Evolutionary conservation across 345 rosid genomes (phyloP).

Genomic region (Balakata baccata): DNA sequence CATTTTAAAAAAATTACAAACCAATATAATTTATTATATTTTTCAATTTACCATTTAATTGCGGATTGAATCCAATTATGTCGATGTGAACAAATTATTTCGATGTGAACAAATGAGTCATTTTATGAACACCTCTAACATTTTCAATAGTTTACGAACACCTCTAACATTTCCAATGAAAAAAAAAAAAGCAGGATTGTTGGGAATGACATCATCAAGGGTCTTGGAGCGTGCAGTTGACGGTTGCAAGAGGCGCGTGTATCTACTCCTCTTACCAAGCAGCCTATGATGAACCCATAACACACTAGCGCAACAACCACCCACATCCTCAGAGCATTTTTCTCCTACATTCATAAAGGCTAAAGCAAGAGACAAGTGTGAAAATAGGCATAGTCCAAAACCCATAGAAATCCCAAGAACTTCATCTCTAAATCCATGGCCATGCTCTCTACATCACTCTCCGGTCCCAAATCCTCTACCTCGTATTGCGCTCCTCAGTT

Average conservation of each 20-base stretch:
- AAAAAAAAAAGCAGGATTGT: no score
- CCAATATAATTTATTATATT: no score
- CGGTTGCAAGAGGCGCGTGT: slow-evolving; percentile 17
- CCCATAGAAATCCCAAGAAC: not conserved
- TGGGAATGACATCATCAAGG: no score
- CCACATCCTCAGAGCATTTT: slow-evolving; percentile 4
- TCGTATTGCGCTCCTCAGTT: slow-evolving; percentile 36
- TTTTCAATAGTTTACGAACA: no score
- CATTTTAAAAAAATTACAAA: no score
- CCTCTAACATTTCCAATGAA: no score
- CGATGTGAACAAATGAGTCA: no score
- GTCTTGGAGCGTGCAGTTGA: not conserved
- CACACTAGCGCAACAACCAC: not conserved
- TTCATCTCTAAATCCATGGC: slow-evolving; percentile 37
- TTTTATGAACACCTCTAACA: no score
- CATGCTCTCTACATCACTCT: slow-evolving; percentile 49
- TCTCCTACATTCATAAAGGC: not conserved
- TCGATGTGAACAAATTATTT: no score
- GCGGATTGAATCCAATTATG: no score
- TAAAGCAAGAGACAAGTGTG: no score
- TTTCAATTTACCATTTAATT: no score
- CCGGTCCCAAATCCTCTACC: slow-evolving; percentile 37
- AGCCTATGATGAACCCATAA: not conserved
- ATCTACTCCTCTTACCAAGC: not conserved
- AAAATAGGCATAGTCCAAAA: not conserved